Base-by-base conservation (phyloP, 805 yeast species). In the Phaffomyces thermotolerans region DNA sequence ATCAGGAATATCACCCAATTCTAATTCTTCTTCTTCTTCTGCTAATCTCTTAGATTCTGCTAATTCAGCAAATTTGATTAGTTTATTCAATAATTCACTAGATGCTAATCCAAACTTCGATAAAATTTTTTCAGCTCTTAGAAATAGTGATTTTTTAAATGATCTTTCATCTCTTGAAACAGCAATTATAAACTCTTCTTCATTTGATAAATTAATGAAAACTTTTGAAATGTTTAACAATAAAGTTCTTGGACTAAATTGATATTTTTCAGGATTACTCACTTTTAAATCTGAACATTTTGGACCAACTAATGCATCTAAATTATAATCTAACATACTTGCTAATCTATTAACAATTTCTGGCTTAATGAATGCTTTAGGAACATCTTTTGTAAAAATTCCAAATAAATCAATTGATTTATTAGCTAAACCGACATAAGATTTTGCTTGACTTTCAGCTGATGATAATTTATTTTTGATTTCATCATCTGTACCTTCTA, bases 311-410 rank as follows among this genome's bases (percentile, higher is more conserved):
- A 93, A 70, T n/a, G 91, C 88, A 40, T 79, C 84, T 48, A 93
- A 68, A 60, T 93, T 93, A 65, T 90, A 91, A 66, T 93, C 84
- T 60, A 93, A 70, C 99, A 93, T 93, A 37, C 95, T 89, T 0
- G 99, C 95, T 49, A 93, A 69, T 63, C 99, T 75, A 55, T 89
- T 96, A 35, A 91, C 96, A 56, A 93, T 81, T 64, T 93, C 99
- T 2, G 86, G 79, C 36, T 87, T 83, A 4, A 80, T 78, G 65
- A 93, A 93, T 0, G 95, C 91, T 41, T 69, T 71, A 8, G 98
- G 96, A 9, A 87, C 86, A 49, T 91, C 91, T 46, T 77, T 71
- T 0, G 98, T 88, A 59, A 90, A 93, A 39, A 89, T 65, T 51
- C 78, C 81, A 56, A 93, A 83, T 50, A 93, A 67, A 36, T 74